Base-by-base conservation (phyloP, 2,329 filamentous ascomycete genomes). In the Achaetomium macrosporum region DNA sequence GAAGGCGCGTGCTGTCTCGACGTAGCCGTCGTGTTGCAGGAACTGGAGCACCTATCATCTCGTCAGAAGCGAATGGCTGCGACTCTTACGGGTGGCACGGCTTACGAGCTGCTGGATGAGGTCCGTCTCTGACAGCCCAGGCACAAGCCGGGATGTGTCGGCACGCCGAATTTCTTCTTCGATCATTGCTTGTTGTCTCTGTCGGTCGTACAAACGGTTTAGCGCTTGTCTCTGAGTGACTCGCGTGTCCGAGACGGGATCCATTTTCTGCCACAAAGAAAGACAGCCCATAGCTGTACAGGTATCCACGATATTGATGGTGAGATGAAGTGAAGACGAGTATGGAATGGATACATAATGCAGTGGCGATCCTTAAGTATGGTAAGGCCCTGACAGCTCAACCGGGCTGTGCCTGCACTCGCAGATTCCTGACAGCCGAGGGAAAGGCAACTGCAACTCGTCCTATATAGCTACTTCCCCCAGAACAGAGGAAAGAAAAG, bases 11-110 rank as follows among this genome's bases (percentile, higher is more conserved):
- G 91, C 91, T 0, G 92, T 96, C 60, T 96, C 92, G 8, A 96
- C 86, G 61, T 96, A 97, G 54, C 93, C 93, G 63, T 97, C 93
- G 62, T 97, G 92, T 36, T 91, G 88, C 13, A 99, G 74, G 61
- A 95, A 97, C 69, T 96, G 91, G 37, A 90, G 78, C 16, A 84
- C 79, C 73, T 77, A 31, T n/a, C 31, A 9, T 12, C 9, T 3
- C 25, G 47, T 54, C 19, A 40, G 37, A 19, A 16, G 11, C 8
- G 7, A 8, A 13, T 25, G 41, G 9, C 9, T 12, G 17, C 33
- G 9, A 4, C 5, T 15, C 16, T 35, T 10, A 12, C 10, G n/a
- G 20, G 19, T 37, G 11, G 15, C 8, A 20, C 25, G 37, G 31
- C 73, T 57, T 65, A 92, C 83, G 52, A 97, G 74, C 61, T 87